Evolutionary conservation across 2,329 filamentous ascomycete species (phyloP), one percentile per base, ranked within the genome.

Genomic region (Aureobasidium sp.): DNA sequence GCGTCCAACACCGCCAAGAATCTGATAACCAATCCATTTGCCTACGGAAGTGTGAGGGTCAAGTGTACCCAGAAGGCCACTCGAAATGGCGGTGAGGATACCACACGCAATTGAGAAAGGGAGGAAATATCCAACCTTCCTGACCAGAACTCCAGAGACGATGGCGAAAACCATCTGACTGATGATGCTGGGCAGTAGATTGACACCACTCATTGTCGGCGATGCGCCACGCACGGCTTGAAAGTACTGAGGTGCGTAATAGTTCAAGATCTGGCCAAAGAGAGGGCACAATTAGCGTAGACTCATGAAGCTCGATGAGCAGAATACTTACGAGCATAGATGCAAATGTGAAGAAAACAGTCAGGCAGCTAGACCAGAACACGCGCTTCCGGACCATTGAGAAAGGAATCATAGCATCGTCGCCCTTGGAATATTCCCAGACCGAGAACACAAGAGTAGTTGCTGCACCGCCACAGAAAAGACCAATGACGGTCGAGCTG

Each of bases 1-100:
- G 63, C 74, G 76, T 5, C 79, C 80, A 1, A 80, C 64, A 3
- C 81, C 82, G 2, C 72, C 67, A 2, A 83, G 62, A 15, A 83
- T 73, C 69, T 83, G 80, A 66, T 80, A 83, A 6, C 80, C 81
- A 45, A 83, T 79, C 80, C 80, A 83, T 44, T 74, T 72, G 13
- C 70, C 77, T 1, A 73, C 72, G 3, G 72, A 65, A 4, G 77
- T 76, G 54, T 73, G 64, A 9, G 75, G 66, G 8, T 75, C 70
- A 4, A 81, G 70, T 72, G 62, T 70, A 41, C 62, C 63, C n/a
- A 70, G 37, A 15, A 72, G 48, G 11, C 69, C 69, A 29, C 50
- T 61, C 25, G 67, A 69, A 27, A 70, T 63, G 29, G 66, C 63
- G 44, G 67, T 66, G 13, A 70, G 61, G 9, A 62, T 39, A 29